Conservation (phyloP, 2,329 filamentous ascomycete genomes). For the Hyphodiscus sp. region DNA sequence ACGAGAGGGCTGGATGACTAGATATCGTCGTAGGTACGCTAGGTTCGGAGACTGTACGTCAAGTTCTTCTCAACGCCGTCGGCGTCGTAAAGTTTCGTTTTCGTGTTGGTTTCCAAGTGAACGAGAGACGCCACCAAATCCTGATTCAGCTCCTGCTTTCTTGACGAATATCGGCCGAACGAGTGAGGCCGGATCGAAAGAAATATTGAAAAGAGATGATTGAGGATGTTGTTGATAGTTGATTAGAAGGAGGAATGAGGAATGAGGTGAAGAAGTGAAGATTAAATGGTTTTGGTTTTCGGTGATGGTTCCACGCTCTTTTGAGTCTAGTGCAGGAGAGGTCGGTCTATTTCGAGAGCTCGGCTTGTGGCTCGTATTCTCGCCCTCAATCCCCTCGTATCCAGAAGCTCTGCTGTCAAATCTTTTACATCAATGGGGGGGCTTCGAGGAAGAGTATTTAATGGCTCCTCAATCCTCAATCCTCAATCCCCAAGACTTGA, state of each 20-base stretch:
- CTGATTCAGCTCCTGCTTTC: not conserved
- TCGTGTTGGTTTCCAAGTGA: not conserved
- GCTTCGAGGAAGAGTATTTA: too few relatives aligned
- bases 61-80: not conserved
- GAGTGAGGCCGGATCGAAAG: conserved; percentile 1
- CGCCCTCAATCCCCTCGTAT: too few relatives aligned
- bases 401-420: too few relatives aligned
- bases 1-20: not conserved
- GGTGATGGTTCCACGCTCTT: not conserved
- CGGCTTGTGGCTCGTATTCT: not conserved
- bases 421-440: too few relatives aligned
- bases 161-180: not conserved
- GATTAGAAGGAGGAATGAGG: not conserved
- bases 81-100: not conserved
- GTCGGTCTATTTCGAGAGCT: not conserved
- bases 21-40: not conserved
- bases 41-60: not conserved
- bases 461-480: too few relatives aligned
- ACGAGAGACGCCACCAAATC: not conserved
- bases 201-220: not conserved
- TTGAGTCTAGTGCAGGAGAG: not conserved
- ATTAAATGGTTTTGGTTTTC: not conserved
- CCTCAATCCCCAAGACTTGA: too few relatives aligned
- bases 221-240: not conserved
- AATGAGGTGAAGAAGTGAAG: not conserved